These are phyloP conservation scores for Fusarium sp. DNA, from an alignment of 2,329 filamentous ascomycete species.

Conservation along the genomic window DNA sequence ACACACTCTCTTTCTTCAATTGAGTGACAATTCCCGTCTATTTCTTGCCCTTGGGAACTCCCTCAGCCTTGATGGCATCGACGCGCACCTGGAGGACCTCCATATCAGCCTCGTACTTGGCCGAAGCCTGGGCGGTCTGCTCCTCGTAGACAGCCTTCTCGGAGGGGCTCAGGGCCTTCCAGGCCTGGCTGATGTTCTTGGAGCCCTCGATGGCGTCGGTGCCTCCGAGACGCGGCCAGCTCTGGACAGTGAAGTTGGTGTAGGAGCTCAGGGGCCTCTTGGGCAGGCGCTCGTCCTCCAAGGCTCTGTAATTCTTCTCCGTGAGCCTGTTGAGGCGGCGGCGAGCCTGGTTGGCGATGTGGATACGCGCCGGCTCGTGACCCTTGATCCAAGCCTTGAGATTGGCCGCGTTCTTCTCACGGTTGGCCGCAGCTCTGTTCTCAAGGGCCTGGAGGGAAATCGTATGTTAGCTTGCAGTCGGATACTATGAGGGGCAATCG, in stretches of 20 bases:
- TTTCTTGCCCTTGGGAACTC: conserved; percentile 27
- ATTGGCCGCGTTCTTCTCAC: conserved; percentile 49
- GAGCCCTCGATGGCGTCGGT: conserved; percentile 30
- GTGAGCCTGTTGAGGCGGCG: conserved; percentile 45
- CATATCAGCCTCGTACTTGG: conserved; percentile 32
- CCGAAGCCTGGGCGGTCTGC: conserved; percentile 29
- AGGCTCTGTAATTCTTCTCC: conserved; percentile 46
- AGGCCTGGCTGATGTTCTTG: conserved; percentile 48
- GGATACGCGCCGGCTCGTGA: conserved; percentile 52
- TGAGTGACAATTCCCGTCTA: conserved; percentile 16
- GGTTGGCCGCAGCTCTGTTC: conserved; percentile 51
- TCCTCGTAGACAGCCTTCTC: conserved; percentile 55
- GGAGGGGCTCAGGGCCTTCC: conserved; percentile 53
- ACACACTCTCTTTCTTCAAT: conserved; percentile 8
- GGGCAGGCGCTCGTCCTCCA: conserved; percentile 60
- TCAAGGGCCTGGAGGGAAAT: conserved; percentile 44
- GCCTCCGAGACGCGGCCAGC: conserved; percentile 46
- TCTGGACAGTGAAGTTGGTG: conserved; percentile 50
- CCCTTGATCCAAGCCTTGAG: conserved; percentile 59
- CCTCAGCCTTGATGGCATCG: conserved; percentile 42
- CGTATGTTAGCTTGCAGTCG: conserved; percentile 1
- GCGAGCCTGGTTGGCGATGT: conserved; percentile 59
- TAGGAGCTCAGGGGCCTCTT: conserved; percentile 49
- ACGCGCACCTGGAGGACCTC: conserved; percentile 45
- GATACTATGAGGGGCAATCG: background rate